phyloP scores from a whole-genome alignment of 352 stramenopile species.

The Globisporangium canariense region DNA sequence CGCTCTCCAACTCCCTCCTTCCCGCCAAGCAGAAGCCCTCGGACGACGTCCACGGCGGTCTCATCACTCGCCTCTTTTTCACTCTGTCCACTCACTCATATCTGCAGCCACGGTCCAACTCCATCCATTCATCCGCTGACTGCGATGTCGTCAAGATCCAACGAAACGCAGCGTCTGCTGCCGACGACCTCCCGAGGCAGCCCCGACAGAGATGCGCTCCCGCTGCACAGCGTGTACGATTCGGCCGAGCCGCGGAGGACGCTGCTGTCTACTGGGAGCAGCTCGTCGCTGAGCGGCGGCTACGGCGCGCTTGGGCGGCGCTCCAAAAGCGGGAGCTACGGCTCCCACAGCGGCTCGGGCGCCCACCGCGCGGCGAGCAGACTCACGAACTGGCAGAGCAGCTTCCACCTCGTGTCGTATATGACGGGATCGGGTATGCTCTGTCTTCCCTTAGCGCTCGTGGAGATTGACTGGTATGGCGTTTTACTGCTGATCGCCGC shows the following conservation, averaged over 20 bases:
- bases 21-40: neutral
- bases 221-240: slow-evolving; percentile 12
- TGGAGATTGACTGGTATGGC: slow-evolving; percentile 79
- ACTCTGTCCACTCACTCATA: neutral
- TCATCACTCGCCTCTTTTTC: neutral
- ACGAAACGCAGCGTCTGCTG: slow-evolving; percentile 13
- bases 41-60: neutral
- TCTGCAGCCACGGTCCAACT: neutral
- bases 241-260: slow-evolving; percentile 9
- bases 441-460: slow-evolving; percentile 63
- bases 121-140: neutral
- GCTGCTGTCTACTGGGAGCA: slow-evolving; percentile 26
- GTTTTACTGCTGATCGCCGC: slow-evolving; percentile 57
- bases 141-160: slow-evolving; percentile 11
- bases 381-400: slow-evolving; percentile 59
- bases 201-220: neutral
- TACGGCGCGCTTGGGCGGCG: slow-evolving; percentile 21
- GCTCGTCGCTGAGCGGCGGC: slow-evolving; percentile 32
- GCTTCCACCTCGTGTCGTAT: slow-evolving; percentile 72
- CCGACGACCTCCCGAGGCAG: neutral
- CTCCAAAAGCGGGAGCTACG: slow-evolving; percentile 22
- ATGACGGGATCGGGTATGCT: slow-evolving; percentile 74
- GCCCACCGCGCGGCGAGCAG: slow-evolving; percentile 15
- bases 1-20: neutral
- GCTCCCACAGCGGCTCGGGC: slow-evolving; percentile 10